Evolutionary conservation across 2,329 filamentous ascomycete genomes (phyloP).

Genomic region (Colletotrichum sp.): DNA sequence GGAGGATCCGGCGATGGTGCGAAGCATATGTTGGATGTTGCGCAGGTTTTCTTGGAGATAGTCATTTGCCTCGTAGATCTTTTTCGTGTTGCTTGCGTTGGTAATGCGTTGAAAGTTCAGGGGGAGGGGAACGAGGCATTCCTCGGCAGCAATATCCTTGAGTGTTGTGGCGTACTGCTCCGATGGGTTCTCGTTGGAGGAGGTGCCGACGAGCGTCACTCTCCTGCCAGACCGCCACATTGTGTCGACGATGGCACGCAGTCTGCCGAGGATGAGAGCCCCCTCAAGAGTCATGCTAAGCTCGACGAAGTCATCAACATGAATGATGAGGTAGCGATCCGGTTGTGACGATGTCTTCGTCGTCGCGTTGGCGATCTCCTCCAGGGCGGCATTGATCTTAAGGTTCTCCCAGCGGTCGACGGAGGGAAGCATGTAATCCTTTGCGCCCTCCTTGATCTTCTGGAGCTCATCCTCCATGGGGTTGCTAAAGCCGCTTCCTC

Average conservation of each 20-base stretch:
- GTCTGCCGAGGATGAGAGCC: slow-evolving; percentile 67
- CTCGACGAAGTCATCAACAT: slow-evolving; percentile 81
- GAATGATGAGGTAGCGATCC: slow-evolving; percentile 68
- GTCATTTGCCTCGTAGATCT: slow-evolving; percentile 33
- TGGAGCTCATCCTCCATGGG: slow-evolving; percentile 48
- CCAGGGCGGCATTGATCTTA: slow-evolving; percentile 62
- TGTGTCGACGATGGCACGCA: slow-evolving; percentile 74
- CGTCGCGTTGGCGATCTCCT: slow-evolving; percentile 46
- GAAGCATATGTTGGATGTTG: slow-evolving; percentile 53
- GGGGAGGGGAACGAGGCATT: slow-evolving; percentile 39
- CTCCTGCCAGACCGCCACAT: slow-evolving; percentile 73
- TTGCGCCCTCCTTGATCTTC: slow-evolving; percentile 40
- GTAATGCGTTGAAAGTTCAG: slow-evolving; percentile 24
- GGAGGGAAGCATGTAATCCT: slow-evolving; percentile 30
- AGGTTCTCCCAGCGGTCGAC: slow-evolving; percentile 65
- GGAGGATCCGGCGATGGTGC: slow-evolving; percentile 34
- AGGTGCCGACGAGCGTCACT: slow-evolving; percentile 82
- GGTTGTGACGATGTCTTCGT: background rate
- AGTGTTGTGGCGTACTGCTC: slow-evolving; percentile 45
- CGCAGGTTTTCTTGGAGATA: slow-evolving; percentile 48
- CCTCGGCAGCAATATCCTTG: slow-evolving; percentile 42
- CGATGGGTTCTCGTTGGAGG: slow-evolving; percentile 57
- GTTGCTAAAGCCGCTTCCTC: slow-evolving; percentile 26
- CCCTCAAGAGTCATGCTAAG: slow-evolving; percentile 74
- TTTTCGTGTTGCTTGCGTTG: slow-evolving; percentile 16